Conservation (phyloP, 2,329 filamentous ascomycete species). For the Ilyonectria destructans region DNA sequence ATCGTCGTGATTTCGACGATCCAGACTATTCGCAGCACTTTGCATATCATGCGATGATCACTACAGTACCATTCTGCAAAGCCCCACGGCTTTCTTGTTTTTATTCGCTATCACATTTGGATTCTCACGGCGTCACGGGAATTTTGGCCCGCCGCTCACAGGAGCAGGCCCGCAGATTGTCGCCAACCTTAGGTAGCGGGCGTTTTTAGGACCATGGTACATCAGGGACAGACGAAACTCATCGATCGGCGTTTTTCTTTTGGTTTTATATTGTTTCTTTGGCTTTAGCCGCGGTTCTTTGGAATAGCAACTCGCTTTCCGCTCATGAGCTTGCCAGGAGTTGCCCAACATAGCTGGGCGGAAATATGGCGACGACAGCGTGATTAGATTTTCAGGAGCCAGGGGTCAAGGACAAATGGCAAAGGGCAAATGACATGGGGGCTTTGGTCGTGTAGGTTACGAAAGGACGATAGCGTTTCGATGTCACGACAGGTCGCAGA, state of each 20-base stretch:
- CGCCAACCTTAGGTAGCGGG: conserved; percentile 46
- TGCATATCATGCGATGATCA: conserved; percentile 39
- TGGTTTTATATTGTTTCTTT: conserved; percentile 21
- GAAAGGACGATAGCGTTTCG: conserved; percentile 12
- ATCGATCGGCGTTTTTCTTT: conserved; percentile 46
- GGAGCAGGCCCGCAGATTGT: conserved; percentile 48
- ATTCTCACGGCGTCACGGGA: conserved; percentile 42
- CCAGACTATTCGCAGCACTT: conserved; percentile 27
- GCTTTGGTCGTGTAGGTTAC: conserved; percentile 21
- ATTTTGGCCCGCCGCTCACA: conserved; percentile 45
- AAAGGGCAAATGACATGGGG: conserved; percentile 6
- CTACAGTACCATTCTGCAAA: conserved; percentile 42
- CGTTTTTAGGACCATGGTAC: conserved; percentile 41
- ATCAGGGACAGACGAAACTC: conserved; percentile 41
- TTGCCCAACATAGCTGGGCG: conserved; percentile 16
- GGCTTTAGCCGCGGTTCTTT: conserved; percentile 10
- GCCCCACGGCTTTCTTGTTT: conserved; percentile 42
- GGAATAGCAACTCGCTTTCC: conserved; percentile 14
- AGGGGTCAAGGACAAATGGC: conserved; percentile 7
- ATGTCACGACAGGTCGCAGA: conserved; percentile 9
- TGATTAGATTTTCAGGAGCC: conserved; percentile 18
- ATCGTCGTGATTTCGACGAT: conserved; percentile 51
- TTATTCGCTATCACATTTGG: conserved; percentile 42
- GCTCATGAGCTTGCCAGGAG: conserved; percentile 23
- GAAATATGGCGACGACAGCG: conserved; percentile 20